Evolutionary conservation across 805 yeast genomes (phyloP).

Genomic region (Kodamaea kakaduensis): DNA sequence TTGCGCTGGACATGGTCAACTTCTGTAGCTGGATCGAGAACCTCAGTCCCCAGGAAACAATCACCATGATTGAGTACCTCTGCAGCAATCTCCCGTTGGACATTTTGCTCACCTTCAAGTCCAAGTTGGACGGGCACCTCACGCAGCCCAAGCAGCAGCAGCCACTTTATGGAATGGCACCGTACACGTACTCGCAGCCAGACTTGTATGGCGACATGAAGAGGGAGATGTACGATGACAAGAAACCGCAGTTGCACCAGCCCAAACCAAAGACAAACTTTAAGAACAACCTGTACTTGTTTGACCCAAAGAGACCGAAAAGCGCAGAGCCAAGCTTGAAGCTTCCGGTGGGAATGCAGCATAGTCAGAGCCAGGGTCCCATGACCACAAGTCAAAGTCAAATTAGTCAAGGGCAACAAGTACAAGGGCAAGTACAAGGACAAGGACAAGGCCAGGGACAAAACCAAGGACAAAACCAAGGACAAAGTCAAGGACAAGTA

Average conservation of each 20-base stretch:
- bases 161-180: conserved; percentile 3
- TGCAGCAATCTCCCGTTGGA: conserved; percentile 50
- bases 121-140: conserved; percentile 42
- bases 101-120: conserved; percentile 45
- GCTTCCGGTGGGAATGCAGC: conserved; percentile 16
- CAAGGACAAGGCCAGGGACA: conserved; percentile 21
- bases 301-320: conserved; percentile 18
- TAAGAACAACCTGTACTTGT: conserved; percentile 13
- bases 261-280: conserved; percentile 32
- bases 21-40: conserved; percentile 49
- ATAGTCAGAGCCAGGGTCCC: conserved; percentile 14
- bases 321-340: conserved; percentile 39
- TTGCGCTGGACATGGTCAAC: conserved; percentile 48
- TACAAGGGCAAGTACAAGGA: conserved; percentile 12
- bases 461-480: conserved; percentile 9
- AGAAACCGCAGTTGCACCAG: conserved; percentile 29
- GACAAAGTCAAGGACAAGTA: conserved; percentile 12
- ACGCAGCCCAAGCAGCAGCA: conserved; percentile 11
- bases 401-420: conserved; percentile 10
- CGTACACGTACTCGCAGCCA: conserved; percentile 8
- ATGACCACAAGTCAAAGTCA: no score
- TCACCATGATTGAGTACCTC: conserved; percentile 51
- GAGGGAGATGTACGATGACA: not conserved
- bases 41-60: conserved; percentile 48
- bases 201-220: conserved; percentile 17